Base-by-base conservation (phyloP, 2,329 filamentous ascomycete genomes). In the Colletotrichum sp. region DNA sequence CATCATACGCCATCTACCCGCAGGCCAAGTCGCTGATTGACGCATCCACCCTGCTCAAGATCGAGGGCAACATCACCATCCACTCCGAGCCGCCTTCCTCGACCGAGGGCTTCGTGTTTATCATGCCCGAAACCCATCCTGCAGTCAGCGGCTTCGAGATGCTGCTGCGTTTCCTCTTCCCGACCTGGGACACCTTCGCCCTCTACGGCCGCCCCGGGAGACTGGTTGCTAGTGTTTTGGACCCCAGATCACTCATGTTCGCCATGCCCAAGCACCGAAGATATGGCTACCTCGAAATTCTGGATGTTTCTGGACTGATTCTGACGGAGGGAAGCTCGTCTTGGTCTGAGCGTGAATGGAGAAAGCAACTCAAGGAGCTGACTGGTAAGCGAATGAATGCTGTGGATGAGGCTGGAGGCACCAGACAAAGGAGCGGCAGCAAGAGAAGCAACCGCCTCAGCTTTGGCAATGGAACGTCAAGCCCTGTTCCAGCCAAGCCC, bases 41-140 rank as follows among this genome's bases (percentile, higher is more conserved):
- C 79, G 95, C 96, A 75, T 99, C 97, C 2, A 98, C 96, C 0
- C 87, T 99, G 76, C 91, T 99, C 78, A 99, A 99, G 85, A 91
- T 99, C 32, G 97, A 99, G 85, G 97, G 96, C 12, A 92, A 92
- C 78, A 95, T 99, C 77, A 96, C 94, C 0, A 95, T 98, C 52
- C 96, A 98, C 85, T 94, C 94, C 1, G 91, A 93, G 15, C 93
- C 95, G 10, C 92, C 95, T 28, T 93, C 94, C 0, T 92, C 92
- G 4, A 94, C 94, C 0, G 97, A 99, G 83, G 97, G 97, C 0
- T 98, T 98, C 80, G 95, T 99, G 6, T 99, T 99, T 82, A 93
- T 99, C 79, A 98, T 99, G 96, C 97, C 97, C 6, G 97, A 99
- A 84, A 92, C 94, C 2, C 95, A 95, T 81, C 94, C 96, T n/a